Evolutionary conservation across 73 alveolate genomes (phyloP).

Genomic region (Paramecium sexaurelia): DNA sequence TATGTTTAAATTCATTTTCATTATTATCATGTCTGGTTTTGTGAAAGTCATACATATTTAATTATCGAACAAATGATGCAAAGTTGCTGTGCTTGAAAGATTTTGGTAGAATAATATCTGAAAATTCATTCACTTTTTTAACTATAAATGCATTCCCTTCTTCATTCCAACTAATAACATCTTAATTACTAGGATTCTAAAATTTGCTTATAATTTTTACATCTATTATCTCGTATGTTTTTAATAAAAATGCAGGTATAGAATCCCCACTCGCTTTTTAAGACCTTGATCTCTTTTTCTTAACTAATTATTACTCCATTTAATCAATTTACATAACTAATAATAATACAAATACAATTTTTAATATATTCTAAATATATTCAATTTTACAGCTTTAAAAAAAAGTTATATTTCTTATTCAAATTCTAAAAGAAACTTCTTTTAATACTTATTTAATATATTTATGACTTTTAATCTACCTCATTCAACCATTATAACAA

Average conservation of each 20-base stretch:
- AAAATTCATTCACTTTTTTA: conserved; percentile 90
- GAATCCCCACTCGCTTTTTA: background rate
- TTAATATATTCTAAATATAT: background rate
- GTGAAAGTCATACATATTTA: conserved; percentile 94
- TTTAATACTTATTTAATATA: too few species aligned
- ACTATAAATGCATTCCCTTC: conserved; percentile 92
- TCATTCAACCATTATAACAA: too few species aligned
- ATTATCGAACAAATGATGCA: conserved; percentile 96
- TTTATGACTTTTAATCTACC: too few species aligned
- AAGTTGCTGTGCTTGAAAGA: conserved; percentile 96
- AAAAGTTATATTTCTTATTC: background rate
- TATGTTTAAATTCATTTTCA: conserved; percentile 68
- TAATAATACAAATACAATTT: background rate
- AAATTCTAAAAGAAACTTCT: background rate
- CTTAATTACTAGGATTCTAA: conserved; percentile 80
- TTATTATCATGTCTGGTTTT: conserved; percentile 71
- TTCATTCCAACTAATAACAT: conserved; percentile 96
- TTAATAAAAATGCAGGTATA: conserved; percentile 47
- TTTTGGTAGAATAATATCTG: conserved; percentile 95
- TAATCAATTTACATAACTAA: background rate
- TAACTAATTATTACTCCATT: conserved; percentile 17
- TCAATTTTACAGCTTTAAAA: background rate
- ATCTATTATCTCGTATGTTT: conserved; percentile 38
- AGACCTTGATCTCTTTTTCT: conserved; percentile 51
- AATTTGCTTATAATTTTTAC: background rate